Evolutionary conservation across 148 eudicot genomes (phyloP).

Genomic region (Heliamphora exappendiculata): DNA sequence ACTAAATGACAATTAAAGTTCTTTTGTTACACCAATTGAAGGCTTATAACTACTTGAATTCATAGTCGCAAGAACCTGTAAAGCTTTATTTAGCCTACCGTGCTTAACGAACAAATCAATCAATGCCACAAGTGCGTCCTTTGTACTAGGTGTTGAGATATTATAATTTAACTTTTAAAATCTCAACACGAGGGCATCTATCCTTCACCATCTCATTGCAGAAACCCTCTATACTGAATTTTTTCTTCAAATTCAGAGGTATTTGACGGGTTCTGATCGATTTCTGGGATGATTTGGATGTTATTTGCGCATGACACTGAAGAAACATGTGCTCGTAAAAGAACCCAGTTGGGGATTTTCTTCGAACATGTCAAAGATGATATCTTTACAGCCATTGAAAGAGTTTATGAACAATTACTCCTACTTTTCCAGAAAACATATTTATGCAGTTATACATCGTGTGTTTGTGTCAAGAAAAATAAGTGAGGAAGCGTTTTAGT

Average conservation of each 20-base stretch:
- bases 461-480: neutral
- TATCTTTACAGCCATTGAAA: slow-evolving; percentile 36
- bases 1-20: too few species aligned
- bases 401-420: slow-evolving; percentile 1
- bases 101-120: slow-evolving; percentile 42
- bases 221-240: slow-evolving; percentile 49
- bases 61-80: slow-evolving; percentile 37
- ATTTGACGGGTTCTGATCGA: slow-evolving; percentile 15
- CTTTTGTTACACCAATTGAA: slow-evolving; percentile 21
- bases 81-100: slow-evolving; percentile 47
- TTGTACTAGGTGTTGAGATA: too few species aligned
- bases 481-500: neutral
- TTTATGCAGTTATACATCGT: neutral
- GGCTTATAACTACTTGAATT: slow-evolving; percentile 32
- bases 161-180: too few species aligned
- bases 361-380: slow-evolving; percentile 27
- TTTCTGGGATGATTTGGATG: slow-evolving; percentile 20
- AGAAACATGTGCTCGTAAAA: slow-evolving; percentile 22
- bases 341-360: slow-evolving; percentile 39
- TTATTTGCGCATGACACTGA: slow-evolving; percentile 36
- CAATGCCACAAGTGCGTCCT: slow-evolving; percentile 30
- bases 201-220: slow-evolving; percentile 53
- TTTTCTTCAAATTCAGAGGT: slow-evolving; percentile 30
- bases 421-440: neutral
- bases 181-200: too few species aligned